phyloP scores from a whole-genome alignment of 1,284 basidiomycete genomes.

The Inonotus hispidus region DNA sequence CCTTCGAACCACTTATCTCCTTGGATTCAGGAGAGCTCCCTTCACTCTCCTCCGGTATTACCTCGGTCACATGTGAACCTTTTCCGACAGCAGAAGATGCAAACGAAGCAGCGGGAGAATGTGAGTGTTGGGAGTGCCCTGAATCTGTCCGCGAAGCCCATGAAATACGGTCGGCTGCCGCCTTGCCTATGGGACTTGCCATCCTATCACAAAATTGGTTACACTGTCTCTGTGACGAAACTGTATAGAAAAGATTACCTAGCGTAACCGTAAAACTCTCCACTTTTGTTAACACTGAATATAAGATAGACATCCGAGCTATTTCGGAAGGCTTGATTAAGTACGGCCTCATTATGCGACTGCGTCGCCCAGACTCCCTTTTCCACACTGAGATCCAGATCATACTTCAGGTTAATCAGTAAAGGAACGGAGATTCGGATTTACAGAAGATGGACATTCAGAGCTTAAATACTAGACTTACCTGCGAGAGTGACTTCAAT shows the following conservation, averaged over 20 bases:
- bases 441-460: background rate
- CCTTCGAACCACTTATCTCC: background rate
- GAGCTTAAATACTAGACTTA: conserved; percentile 31
- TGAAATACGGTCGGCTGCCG: conserved; percentile 42
- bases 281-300: conserved; percentile 89
- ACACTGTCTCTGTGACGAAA: background rate
- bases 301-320: conserved; percentile 83
- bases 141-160: conserved; percentile 51
- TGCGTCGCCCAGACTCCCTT: conserved; percentile 89
- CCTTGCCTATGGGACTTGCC: conserved; percentile 50
- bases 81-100: conserved; percentile 22
- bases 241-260: conserved; percentile 40
- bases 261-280: conserved; percentile 87
- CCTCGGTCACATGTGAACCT: conserved; percentile 21
- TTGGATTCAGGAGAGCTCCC: background rate
- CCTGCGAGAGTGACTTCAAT: conserved; percentile 82
- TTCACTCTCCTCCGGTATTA: conserved; percentile 23
- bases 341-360: conserved; percentile 83
- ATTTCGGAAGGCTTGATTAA: conserved; percentile 89
- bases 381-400: conserved; percentile 82
- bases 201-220: conserved; percentile 40
- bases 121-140: conserved; percentile 31
- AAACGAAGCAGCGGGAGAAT: conserved; percentile 25
- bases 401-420: conserved; percentile 42
- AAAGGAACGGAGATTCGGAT: no score